Evolutionary conservation across 2,329 filamentous ascomycete genomes (phyloP).

Genomic region (Cladosporium sp.): DNA sequence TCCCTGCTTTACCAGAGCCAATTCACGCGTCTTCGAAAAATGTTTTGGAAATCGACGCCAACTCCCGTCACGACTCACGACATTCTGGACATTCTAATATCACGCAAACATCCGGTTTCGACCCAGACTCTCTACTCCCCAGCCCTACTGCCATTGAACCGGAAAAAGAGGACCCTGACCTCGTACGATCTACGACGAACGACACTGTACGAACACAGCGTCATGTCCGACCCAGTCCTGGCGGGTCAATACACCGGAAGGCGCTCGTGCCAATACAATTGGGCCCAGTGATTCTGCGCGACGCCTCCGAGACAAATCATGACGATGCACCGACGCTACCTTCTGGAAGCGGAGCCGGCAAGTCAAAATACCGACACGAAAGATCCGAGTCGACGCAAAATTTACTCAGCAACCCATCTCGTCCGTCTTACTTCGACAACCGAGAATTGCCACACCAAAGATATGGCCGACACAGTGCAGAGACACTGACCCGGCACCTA

Average conservation of each 20-base stretch:
- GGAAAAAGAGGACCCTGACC: neutral
- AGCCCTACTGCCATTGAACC: conserved; percentile 1
- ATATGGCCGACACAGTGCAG: conserved; percentile 15
- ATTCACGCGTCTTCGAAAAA: neutral
- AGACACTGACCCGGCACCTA: neutral
- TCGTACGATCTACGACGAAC: neutral
- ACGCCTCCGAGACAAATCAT: conserved; percentile 3
- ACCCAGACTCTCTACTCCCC: conserved; percentile 25
- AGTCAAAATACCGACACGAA: neutral
- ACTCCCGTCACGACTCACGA: conserved; percentile 8
- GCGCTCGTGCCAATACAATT: conserved; percentile 31
- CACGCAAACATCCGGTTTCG: conserved; percentile 15
- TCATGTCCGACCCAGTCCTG: neutral
- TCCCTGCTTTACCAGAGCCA: neutral
- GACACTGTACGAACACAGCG: neutral
- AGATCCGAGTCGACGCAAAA: conserved; percentile 21
- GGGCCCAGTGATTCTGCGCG: conserved; percentile 29
- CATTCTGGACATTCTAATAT: neutral
- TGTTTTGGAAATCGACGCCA: neutral
- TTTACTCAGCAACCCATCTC: conserved; percentile 11
- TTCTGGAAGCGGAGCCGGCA: neutral
- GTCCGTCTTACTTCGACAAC: conserved; percentile 17
- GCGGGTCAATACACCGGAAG: conserved; percentile 25
- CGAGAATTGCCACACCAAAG: conserved; percentile 24
- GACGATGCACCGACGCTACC: neutral